These are phyloP conservation scores for Fomitopsis serialis DNA, from an alignment of 768 basidiomycete genomes.

Conservation along the genomic window DNA sequence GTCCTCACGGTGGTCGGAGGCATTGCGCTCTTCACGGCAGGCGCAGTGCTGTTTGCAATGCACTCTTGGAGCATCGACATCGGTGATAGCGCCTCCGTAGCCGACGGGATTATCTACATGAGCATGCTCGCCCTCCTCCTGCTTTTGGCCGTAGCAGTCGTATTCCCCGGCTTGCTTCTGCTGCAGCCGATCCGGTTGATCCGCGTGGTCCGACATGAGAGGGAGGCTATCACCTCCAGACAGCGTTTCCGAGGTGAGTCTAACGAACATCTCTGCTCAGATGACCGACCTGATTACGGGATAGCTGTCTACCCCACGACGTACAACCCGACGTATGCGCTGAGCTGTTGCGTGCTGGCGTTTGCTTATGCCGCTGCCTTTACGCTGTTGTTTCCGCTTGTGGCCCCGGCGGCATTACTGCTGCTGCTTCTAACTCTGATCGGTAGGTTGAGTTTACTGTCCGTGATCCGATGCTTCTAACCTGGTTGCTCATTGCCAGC, in stretches of 20 bases:
- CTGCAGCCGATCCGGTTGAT: conserved; percentile 67
- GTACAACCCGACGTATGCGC: conserved; percentile 65
- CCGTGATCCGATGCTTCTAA: background rate
- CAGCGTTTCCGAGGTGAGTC: conserved; percentile 70
- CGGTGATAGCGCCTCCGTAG: conserved; percentile 39
- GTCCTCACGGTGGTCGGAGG: conserved; percentile 47
- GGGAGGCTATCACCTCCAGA: conserved; percentile 64
- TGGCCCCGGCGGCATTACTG: conserved; percentile 64
- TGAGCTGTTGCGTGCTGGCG: conserved; percentile 60
- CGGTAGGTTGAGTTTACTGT: conserved; percentile 35
- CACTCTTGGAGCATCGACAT: conserved; percentile 44
- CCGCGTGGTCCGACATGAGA: conserved; percentile 50
- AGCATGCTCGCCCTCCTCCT: conserved; percentile 52
- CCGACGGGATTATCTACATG: conserved; percentile 71
- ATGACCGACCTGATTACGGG: background rate
- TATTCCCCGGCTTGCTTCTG: conserved; percentile 64
- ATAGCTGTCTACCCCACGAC: conserved; percentile 65
- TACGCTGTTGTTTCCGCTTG: conserved; percentile 69
- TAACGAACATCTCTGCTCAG: background rate
- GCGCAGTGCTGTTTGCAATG: conserved; percentile 65
- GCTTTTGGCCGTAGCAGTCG: conserved; percentile 59
- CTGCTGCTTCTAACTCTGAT: conserved; percentile 62
- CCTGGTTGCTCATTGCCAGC: conserved; percentile 34
- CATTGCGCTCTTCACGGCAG: conserved; percentile 61
- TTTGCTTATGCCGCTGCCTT: conserved; percentile 72